Percentiles rank a stretch among this genome's conserved stretches.
Evolutionary conservation across 2,329 filamentous ascomycete genomes (phyloP).

Genomic region (Exophiala xenobiotica): DNA sequence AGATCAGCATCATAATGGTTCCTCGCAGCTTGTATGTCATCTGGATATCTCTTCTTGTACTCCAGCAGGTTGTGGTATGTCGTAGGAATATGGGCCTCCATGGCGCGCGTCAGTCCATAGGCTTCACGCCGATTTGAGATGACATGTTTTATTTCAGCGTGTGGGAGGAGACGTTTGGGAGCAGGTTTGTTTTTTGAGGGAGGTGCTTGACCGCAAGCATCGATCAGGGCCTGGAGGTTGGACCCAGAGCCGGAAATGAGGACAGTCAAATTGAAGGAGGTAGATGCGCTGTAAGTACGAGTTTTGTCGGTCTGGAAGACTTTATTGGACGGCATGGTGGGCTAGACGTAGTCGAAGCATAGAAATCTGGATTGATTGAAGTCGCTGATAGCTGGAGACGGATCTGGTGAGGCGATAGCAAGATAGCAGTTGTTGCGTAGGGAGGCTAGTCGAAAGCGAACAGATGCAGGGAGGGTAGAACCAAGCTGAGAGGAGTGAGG

Average conservation of each 20-base stretch:
- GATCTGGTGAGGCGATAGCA: too few species aligned
- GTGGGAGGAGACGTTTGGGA: constrained; percentile 40
- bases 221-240: constrained; percentile 76
- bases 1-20: constrained; percentile 73
- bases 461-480: too few species aligned
- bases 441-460: too few species aligned
- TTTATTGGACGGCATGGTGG: constrained; percentile 8
- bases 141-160: constrained; percentile 60
- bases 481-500: too few species aligned
- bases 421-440: too few species aligned
- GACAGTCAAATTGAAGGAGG: constrained; percentile 52
- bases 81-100: constrained; percentile 64
- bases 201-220: constrained; percentile 51
- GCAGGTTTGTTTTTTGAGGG: constrained; percentile 9
- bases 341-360: neutral
- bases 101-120: constrained; percentile 63
- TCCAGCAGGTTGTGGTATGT: constrained; percentile 79
- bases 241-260: constrained; percentile 73
- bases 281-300: constrained; percentile 22
- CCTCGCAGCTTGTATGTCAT: constrained; percentile 55
- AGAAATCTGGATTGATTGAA: too few species aligned
- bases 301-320: constrained; percentile 21
- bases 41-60: constrained; percentile 68
- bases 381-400: too few species aligned
- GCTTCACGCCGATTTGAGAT: constrained; percentile 66